These are phyloP conservation scores for Amphirosellinia nigrospora DNA, from an alignment of 495 filamentous ascomycete species.

Conservation along the genomic window DNA sequence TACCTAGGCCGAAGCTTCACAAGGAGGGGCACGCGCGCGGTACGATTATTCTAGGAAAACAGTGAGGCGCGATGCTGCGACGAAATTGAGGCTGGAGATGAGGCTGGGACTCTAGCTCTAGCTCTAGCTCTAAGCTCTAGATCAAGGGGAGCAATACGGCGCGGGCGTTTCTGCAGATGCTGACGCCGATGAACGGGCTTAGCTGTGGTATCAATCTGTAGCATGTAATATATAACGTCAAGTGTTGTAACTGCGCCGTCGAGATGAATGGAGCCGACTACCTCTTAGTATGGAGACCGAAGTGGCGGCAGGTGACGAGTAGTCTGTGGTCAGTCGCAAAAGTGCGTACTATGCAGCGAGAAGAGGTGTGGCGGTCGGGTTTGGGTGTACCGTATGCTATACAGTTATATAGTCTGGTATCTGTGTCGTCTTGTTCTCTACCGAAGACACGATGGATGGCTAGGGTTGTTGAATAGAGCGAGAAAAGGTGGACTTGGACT, in stretches of 20 bases:
- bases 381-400: background rate
- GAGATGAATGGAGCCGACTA: constrained; percentile 20
- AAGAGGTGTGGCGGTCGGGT: background rate
- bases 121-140: constrained; percentile 1
- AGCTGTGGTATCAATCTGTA: background rate
- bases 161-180: constrained; percentile 1
- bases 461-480: background rate
- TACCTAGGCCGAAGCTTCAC: constrained; percentile 9
- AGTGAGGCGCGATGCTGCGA: background rate
- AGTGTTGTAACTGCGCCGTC: constrained; percentile 17
- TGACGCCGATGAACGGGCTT: background rate
- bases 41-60: background rate
- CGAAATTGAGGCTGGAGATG: constrained; percentile 9
- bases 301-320: constrained; percentile 7
- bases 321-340: background rate
- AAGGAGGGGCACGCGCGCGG: background rate
- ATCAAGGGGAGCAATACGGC: background rate
- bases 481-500: constrained; percentile 15
- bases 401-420: background rate
- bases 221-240: constrained; percentile 5
- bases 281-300: constrained; percentile 7
- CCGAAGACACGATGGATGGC: background rate
- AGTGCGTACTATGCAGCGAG: background rate
- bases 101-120: background rate
- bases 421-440: background rate